Evolutionary conservation across 768 basidiomycete genomes (phyloP).

Genomic region (Tricholoma sp.): DNA sequence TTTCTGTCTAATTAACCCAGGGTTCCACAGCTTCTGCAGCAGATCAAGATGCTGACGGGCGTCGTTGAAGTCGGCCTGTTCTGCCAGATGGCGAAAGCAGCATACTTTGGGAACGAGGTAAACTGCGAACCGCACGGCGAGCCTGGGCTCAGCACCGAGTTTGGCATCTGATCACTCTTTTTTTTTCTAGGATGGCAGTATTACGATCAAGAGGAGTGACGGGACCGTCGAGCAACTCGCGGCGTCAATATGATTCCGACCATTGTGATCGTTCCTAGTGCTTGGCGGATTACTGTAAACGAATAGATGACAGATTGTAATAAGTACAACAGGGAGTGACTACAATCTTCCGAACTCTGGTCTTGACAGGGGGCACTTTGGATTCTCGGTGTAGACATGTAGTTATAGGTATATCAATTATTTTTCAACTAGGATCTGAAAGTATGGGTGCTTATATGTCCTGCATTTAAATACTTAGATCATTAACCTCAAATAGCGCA

Average conservation of each 20-base stretch:
- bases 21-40: conserved; percentile 55
- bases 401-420: no score
- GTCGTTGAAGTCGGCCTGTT: conserved; percentile 99
- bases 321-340: not conserved
- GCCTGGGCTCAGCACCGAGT: not conserved
- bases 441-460: no score
- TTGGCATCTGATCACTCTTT: not conserved
- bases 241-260: not conserved
- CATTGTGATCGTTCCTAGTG: not conserved
- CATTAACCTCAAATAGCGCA: no score
- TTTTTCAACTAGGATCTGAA: no score
- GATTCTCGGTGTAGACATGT: no score
- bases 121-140: conserved; percentile 9
- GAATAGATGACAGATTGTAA: not conserved
- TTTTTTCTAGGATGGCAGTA: conserved; percentile 55
- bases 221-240: conserved; percentile 36
- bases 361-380: no score
- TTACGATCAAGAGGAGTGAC: conserved; percentile 55
- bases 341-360: not conserved
- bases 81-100: conserved; percentile 86
- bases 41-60: conserved; percentile 93
- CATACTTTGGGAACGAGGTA: conserved; percentile 93
- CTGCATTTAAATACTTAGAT: no score
- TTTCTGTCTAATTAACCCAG: not conserved
- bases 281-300: not conserved